Evolutionary conservation across 129 eudicot species (phyloP), one percentile per base, ranked within the genome.

Genomic region (Glebionis coronaria): DNA sequence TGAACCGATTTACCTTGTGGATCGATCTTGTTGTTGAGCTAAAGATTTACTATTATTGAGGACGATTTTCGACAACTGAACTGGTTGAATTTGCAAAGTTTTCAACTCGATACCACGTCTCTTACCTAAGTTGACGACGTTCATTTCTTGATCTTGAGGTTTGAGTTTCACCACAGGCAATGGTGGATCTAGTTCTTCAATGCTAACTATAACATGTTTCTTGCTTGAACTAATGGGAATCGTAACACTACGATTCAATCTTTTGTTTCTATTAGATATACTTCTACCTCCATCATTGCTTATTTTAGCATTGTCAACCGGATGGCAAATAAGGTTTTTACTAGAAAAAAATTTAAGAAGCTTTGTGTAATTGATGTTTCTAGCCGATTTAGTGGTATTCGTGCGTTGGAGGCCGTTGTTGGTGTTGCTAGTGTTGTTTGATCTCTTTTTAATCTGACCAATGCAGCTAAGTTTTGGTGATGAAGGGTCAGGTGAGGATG

Each of bases 381-480:
- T 35, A 35, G 42, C 42, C 42, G 42, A 35, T 35, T 35, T 35
- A 35, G 9, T 35, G 6, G 42, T 35, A 8, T 35, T 1, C 57
- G 60, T 20, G 35, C 20, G 19, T 60, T 60, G 42, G 11, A 27
- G 14, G 1, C n/a, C n/a, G n/a, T 8, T 45, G 42, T 42, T 53
- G 16, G 6, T 52, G 76, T 23, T 61, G 57, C 15, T 49, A 45
- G 28, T 49, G 58, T 68, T 78, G 78, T 73, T 80, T 74, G 78
- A 83, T 25, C 76, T 57, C 62, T 82, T 73, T 60, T 86, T 90
- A 49, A 90, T 86, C 65, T 84, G 90, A 61, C 97, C 95, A 52
- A 81, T 83, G 77, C 95, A 90, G 45, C 86, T 82, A 54, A 90
- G 84, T 67, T 72, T 86, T 1, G 97, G 97, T 0, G 97, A 90